These are phyloP conservation scores for Gynochthodes officinalis DNA, from an alignment of 257 asterid genomes.

Conservation along the genomic window DNA sequence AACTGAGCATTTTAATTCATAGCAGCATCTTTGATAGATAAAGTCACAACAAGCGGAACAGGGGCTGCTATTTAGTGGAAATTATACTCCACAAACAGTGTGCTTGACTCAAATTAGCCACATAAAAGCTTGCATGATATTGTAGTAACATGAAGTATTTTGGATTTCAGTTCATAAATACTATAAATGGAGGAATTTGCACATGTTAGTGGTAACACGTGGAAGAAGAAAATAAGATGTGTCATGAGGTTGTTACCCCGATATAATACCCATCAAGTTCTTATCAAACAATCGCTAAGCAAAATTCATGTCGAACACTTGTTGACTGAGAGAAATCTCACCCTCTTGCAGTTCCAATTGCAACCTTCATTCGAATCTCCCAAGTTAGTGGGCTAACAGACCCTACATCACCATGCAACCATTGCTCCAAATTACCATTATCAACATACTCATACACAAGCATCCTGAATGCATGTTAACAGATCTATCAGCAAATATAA, in stretches of 20 bases:
- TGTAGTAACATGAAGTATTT: no score
- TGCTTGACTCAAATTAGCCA: background rate
- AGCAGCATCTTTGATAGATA: background rate
- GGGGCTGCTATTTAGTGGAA: background rate
- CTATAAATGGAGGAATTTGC: background rate
- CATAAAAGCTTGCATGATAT: background rate
- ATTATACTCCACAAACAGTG: background rate
- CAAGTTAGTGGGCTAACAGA: constrained; percentile 86
- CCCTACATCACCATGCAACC: constrained; percentile 97
- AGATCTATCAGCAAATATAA: background rate
- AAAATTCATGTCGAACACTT: background rate
- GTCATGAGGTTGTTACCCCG: background rate
- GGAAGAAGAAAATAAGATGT: background rate
- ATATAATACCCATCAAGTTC: background rate
- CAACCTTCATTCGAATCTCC: constrained; percentile 90
- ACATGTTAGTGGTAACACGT: background rate
- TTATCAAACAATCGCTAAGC: background rate
- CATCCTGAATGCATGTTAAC: constrained; percentile 49
- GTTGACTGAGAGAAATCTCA: constrained; percentile 23
- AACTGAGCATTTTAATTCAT: background rate
- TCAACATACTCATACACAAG: constrained; percentile 90
- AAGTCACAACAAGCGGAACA: background rate
- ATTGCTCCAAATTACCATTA: constrained; percentile 96
- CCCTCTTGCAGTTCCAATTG: constrained; percentile 97
- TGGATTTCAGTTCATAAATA: background rate